These are phyloP conservation scores for Suhomyces chickasaworum DNA, from an alignment of 1,139 yeast genomes.

Conservation along the genomic window DNA sequence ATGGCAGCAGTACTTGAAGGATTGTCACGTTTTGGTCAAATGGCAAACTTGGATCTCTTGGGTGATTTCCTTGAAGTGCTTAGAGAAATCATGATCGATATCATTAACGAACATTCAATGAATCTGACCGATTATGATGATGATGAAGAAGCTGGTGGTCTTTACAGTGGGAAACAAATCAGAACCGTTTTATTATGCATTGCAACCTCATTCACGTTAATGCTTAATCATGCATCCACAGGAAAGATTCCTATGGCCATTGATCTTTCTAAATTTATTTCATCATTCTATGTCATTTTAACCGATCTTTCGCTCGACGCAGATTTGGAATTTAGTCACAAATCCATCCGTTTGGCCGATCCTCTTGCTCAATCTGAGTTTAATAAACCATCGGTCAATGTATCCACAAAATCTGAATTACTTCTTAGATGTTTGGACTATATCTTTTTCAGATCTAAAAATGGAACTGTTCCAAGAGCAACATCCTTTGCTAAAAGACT, in stretches of 20 bases:
- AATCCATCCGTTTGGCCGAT: constrained; percentile 75
- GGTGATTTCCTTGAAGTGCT: constrained; percentile 91
- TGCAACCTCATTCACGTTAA: constrained; percentile 83
- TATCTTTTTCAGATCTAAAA: constrained; percentile 75
- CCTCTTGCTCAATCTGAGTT: constrained; percentile 49
- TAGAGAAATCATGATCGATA: constrained; percentile 69
- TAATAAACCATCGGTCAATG: constrained; percentile 72
- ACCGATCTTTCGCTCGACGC: constrained; percentile 74
- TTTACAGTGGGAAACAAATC: constrained; percentile 39
- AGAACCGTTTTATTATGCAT: constrained; percentile 81
- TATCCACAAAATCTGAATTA: constrained; percentile 86
- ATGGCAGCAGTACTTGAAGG: constrained; percentile 93
- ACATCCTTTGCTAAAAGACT: constrained; percentile 82
- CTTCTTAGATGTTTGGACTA: constrained; percentile 75
- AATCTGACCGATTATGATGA: constrained; percentile 21
- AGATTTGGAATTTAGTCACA: constrained; percentile 83
- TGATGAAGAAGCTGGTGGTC: constrained; percentile 32
- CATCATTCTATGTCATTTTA: constrained; percentile 67
- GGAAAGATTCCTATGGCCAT: constrained; percentile 57
- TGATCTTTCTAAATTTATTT: constrained; percentile 71
- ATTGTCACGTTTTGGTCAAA: constrained; percentile 82
- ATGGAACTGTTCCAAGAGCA: constrained; percentile 72
- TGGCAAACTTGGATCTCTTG: constrained; percentile 87
- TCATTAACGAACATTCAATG: constrained; percentile 36
- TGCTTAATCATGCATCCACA: constrained; percentile 69